Base-by-base conservation (phyloP, 2,329 filamentous ascomycete species). In the Teratosphaeria gauchensis region DNA sequence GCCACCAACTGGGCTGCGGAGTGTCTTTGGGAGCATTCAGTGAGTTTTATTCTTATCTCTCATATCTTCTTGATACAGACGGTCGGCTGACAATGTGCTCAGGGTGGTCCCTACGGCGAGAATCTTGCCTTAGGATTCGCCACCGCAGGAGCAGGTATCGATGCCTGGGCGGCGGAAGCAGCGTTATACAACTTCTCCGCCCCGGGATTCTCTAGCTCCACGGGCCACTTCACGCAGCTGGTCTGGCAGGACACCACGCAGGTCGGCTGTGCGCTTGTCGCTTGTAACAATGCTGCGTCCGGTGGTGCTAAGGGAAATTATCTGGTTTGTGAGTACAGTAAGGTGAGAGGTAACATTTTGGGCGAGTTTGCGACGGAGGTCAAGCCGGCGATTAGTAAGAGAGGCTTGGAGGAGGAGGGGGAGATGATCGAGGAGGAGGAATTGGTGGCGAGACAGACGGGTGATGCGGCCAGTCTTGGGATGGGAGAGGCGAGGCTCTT, bases 311-410 rank as follows among this genome's bases (percentile, higher is more conserved):
- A 65, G 5, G 69, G 69, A 12, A 65, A 62, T 55, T 66, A 57
- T 38, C 42, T 73, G 28, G 72, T 75, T 0, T 76, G 74, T 65
- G 72, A 75, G 61, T 75, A 75, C 58, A 65, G 61, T 55, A 74
- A 73, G 5, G 56, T 64, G 2, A 48, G 42, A n/a, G 74, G 74
- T 0, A 76, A 76, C 56, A 67, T 73, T 0, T 58, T 67, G 21
- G 73, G 71, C 1, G 56, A 66, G 28, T 76, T 73, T 58, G 58
- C 55, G 14, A 56, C 66, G 5, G 74, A 75, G 60, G 73, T 76
- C 3, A 53, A 28, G 68, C 66, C 4, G 63, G 61, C 28, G 62
- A 56, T 19, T 55, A 60, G 24, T 58, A 59, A 30, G 59, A 61
- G 46, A 64, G 67, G 16, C 42, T 68, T 38, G 61, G 65, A 7